Evolutionary conservation across 2,329 filamentous ascomycete genomes (phyloP), one percentile per base, ranked within the genome.

Genomic region (Ceratocystis albifundus): DNA sequence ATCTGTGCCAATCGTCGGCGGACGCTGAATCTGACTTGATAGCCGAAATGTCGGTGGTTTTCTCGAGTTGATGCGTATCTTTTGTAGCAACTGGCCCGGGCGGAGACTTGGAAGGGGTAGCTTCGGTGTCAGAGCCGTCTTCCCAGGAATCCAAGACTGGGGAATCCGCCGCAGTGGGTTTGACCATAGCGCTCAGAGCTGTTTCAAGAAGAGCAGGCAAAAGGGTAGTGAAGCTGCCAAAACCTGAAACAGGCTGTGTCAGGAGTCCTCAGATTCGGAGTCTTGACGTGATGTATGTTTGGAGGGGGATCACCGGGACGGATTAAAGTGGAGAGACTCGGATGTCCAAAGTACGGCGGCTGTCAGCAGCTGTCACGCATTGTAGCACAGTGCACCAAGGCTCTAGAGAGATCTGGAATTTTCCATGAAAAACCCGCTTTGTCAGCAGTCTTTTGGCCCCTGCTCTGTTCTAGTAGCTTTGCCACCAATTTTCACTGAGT

Each of bases 61-160:
- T 6, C 62, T 64, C 62, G 15, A 15, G 15, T 30, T 30, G 62
- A 53, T 48, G 17, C 4, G 62, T 10, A 17, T 25, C 22, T 17
- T 45, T 20, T 55, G 48, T 65, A 17, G 15, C 20, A 20, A 32
- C 62, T 15, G 46, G 15, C 41, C 12, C 20, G 48, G 62, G 32
- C 20, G 30, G 10, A 46, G n/a, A 15, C 20, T 28, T 22, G 32
- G 32, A 44, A 4, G 74, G 72, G 25, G 74, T 72, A 36, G 74
- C 74, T 50, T 65, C 66, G 12, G 71, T 70, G 22, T 79, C 78
- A 12, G 79, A 76, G 66, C 88, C 88, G 71, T 94, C 78, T 32
- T 80, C 78, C 78, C 78, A 80, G 1, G 78, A 79, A 57, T 80
- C 78, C 4, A 71, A 73, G 0, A 79, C 72, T 32, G 20, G 50